Conservation (phyloP, 345 rosid species). For the Ceriops decandra region DNA sequence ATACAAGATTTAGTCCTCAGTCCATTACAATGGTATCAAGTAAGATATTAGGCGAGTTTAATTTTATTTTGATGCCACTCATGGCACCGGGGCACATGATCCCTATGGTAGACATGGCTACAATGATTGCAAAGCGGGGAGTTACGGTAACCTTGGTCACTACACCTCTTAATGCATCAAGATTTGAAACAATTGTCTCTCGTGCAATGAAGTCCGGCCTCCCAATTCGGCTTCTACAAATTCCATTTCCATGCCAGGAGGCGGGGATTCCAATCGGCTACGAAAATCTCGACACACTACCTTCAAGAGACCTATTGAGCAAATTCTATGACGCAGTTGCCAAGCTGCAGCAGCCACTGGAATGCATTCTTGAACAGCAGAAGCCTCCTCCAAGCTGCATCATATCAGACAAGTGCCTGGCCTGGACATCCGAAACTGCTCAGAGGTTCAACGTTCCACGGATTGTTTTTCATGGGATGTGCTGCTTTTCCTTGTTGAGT, state of each 20-base stretch:
- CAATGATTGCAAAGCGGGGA: conserved; percentile 50
- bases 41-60: conserved; percentile 28
- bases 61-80: conserved; percentile 66
- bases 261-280: conserved; percentile 64
- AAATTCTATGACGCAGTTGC: conserved; percentile 53
- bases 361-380: conserved; percentile 33
- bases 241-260: conserved; percentile 54
- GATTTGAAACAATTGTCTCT: conserved; percentile 38
- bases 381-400: conserved; percentile 61
- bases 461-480: conserved; percentile 75
- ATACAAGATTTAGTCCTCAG: no score
- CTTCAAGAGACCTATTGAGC: conserved; percentile 42
- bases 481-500: conserved; percentile 60
- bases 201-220: conserved; percentile 34
- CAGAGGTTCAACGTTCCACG: conserved; percentile 55
- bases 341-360: conserved; percentile 51
- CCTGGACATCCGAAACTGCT: conserved; percentile 59
- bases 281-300: conserved; percentile 73
- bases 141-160: conserved; percentile 55
- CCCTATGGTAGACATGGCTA: conserved; percentile 70
- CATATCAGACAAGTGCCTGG: conserved; percentile 62
- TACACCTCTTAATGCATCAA: conserved; percentile 61
- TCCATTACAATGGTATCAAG: conserved; percentile 16
- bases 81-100: conserved; percentile 86
- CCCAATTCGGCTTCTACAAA: conserved; percentile 34